phyloP scores from a whole-genome alignment of 805 yeast genomes.

The Phaffomyces thermotolerans region DNA sequence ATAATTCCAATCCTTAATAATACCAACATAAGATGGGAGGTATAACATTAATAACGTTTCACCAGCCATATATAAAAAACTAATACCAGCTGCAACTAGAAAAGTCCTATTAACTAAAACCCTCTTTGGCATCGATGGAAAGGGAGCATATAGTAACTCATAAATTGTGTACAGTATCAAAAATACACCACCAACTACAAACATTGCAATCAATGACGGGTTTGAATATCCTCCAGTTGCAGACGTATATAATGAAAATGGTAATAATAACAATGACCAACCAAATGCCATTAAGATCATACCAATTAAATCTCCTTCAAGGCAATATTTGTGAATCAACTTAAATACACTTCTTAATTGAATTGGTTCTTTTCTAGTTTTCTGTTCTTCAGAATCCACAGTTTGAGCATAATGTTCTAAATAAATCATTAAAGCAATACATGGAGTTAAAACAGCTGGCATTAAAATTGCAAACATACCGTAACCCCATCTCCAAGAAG shows the following conservation, averaged over 20 bases:
- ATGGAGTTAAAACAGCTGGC: slow-evolving; percentile 34
- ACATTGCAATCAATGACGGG: slow-evolving; percentile 38
- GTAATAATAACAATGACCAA: slow-evolving; percentile 31
- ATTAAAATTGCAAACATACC: slow-evolving; percentile 42
- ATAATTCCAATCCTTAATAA: slow-evolving; percentile 26
- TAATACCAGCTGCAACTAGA: slow-evolving; percentile 28
- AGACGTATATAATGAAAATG: slow-evolving; percentile 28
- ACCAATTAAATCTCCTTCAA: slow-evolving; percentile 36
- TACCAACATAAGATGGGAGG: slow-evolving; percentile 29
- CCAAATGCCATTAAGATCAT: slow-evolving; percentile 32
- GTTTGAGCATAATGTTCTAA: slow-evolving; percentile 28
- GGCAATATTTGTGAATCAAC: slow-evolving; percentile 11
- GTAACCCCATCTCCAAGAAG: slow-evolving; percentile 47
- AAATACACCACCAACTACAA: slow-evolving; percentile 32
- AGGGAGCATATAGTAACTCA: slow-evolving; percentile 30
- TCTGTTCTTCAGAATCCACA: not conserved
- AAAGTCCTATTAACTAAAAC: slow-evolving; percentile 32
- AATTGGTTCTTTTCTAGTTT: not conserved
- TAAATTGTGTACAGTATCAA: slow-evolving; percentile 29
- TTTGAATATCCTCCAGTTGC: slow-evolving; percentile 30
- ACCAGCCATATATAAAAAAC: slow-evolving; percentile 25
- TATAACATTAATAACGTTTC: slow-evolving; percentile 26
- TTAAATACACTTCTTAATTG: slow-evolving; percentile 1
- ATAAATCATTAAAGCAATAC: slow-evolving; percentile 25
- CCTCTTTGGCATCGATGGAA: slow-evolving; percentile 32